Conservation (phyloP, 768 basidiomycete genomes). For the Kwoniella sp. region DNA sequence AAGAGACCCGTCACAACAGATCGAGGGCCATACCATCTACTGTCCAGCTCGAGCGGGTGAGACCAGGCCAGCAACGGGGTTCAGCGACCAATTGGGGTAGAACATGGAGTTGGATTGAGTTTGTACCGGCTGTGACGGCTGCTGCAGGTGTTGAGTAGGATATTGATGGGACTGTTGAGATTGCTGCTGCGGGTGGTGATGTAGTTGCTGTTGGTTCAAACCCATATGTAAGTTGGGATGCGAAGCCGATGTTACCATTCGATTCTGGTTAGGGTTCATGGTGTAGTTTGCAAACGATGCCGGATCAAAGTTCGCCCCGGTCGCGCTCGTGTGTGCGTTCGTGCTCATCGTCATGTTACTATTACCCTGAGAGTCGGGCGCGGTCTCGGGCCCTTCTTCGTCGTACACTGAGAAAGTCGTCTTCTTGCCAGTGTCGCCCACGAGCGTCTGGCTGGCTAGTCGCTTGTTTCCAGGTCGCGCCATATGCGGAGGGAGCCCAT, state of each 20-base stretch:
- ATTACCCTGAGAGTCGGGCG: background rate
- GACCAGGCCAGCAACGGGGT: background rate
- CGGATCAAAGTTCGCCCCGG: background rate
- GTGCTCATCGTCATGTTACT: background rate
- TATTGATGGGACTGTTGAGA: constrained; percentile 1
- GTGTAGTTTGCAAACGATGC: background rate
- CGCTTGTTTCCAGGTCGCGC: constrained; percentile 54
- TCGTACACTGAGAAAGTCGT: constrained; percentile 19
- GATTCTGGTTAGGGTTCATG: background rate
- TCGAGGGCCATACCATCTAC: too few species aligned
- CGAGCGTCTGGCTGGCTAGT: constrained; percentile 49
- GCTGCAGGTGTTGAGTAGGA: background rate
- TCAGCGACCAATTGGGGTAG: constrained; percentile 18
- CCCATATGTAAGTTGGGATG: background rate
- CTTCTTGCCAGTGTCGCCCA: constrained; percentile 22
- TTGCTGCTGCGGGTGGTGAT: background rate
- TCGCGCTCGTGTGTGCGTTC: background rate
- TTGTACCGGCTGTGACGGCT: background rate
- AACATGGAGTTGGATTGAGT: constrained; percentile 19
- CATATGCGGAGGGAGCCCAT: constrained; percentile 16
- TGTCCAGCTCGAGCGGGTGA: background rate
- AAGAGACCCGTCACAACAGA: too few species aligned
- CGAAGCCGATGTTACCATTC: background rate
- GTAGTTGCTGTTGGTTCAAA: background rate
- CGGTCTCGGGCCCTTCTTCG: background rate